A percentile compares a stretch with the other conserved stretches of the same genome.
phyloP scores from a whole-genome alignment of 1,284 basidiomycete species.

The Cutaneotrichosporon arboriforme region DNA sequence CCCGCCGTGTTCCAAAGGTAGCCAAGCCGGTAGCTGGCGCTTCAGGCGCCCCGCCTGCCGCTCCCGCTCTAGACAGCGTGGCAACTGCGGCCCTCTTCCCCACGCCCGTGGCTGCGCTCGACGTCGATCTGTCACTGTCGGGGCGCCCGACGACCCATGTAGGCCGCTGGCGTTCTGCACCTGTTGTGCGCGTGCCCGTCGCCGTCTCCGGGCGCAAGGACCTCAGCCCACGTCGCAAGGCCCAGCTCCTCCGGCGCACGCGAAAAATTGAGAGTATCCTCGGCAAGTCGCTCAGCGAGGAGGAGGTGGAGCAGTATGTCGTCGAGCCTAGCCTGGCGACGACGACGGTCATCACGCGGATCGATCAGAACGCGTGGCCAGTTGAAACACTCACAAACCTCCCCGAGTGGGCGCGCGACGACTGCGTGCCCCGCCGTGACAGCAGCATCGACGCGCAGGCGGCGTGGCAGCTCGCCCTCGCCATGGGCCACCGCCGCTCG shows the following conservation, averaged over 20 bases:
- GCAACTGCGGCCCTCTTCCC: too few species aligned
- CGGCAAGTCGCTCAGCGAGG: conserved; percentile 50
- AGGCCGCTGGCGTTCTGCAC: too few species aligned
- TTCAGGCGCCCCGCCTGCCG: too few species aligned
- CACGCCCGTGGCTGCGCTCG: too few species aligned
- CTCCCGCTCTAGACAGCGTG: too few species aligned
- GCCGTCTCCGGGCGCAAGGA: conserved; percentile 48
- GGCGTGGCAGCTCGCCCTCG: neutral
- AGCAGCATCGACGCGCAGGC: neutral
- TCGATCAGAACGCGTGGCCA: conserved; percentile 22
- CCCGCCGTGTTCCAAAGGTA: too few species aligned
- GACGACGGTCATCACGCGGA: conserved; percentile 14
- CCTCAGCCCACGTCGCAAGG: conserved; percentile 57
- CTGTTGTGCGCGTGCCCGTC: too few species aligned
- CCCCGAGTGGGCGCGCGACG: conserved; percentile 27
- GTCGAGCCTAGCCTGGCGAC: conserved; percentile 25
- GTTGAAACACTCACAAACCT: neutral
- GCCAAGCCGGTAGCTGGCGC: too few species aligned
- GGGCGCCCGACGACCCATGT: too few species aligned
- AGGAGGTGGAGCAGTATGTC: conserved; percentile 26
- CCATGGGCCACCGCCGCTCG: neutral
- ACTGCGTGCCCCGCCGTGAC: conserved; percentile 21
- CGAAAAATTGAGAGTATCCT: conserved; percentile 72
- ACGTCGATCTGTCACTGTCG: too few species aligned
- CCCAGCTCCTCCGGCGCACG: conserved; percentile 63